Base-by-base conservation (phyloP, 257 asterid species). In the Prunella vulgaris region DNA sequence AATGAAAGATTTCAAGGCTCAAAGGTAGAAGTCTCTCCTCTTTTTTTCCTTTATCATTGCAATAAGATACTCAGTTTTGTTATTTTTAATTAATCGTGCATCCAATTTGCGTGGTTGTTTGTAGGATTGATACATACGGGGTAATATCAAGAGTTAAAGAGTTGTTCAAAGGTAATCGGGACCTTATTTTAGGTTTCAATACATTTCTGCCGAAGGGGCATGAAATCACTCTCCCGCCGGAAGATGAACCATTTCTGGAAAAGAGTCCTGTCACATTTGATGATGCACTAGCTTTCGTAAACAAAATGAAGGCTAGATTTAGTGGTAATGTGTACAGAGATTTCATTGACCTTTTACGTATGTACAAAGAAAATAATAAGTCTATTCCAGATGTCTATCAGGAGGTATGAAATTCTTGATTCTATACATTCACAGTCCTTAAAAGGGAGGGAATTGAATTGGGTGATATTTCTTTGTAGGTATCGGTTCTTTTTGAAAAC, bases 1-100 rank as follows among this genome's bases (percentile, higher is more conserved):
- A 75, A 95, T 95, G 99, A 92, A 89, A 84, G 92, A 89, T 82
- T 95, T 92, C 74, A 89, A 88, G 86, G 82, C 90, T 54, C 96
- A 89, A 79, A 91, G 97, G 99, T 91, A 60, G 27, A 56, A 69
- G 5, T 28, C 66, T 60, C 12, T 10, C 22, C 64, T 33, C 42
- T 2, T 40, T 2, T 40, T 69, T 76, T 64, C 60, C 59, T 56
- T 70, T 66, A 37, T 27, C 25, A 8, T 67, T 37, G 60, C 61
- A 42, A 27, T 58, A 30, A 42, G 71, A 57, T 33, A 18, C 58
- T 68, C 54, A 30, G 24, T 54, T 56, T 66, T 17, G 21, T 59
- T 46, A 18, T 24, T 25, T 51, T 57, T 60, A 33, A 52, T 18
- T n/a, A 65, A 54, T 40, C 46, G 12, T 12, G 46, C 48, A 24